These are phyloP conservation scores for Cytospora piceicola DNA, from an alignment of 2,329 filamentous ascomycete genomes.

Conservation along the genomic window DNA sequence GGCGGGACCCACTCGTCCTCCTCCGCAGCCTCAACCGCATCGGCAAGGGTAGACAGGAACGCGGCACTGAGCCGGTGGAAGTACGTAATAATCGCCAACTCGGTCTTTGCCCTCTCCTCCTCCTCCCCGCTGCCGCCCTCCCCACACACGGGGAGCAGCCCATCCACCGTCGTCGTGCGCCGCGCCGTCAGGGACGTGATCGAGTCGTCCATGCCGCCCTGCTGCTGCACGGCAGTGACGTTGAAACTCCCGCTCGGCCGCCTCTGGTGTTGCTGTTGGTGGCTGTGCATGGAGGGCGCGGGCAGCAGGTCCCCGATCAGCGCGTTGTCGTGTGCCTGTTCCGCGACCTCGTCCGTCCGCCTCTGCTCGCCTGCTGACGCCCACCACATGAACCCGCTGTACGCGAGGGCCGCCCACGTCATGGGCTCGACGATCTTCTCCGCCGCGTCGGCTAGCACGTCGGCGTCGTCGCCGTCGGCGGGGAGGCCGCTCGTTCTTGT, in stretches of 20 bases:
- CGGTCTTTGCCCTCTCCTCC: constrained; percentile 56
- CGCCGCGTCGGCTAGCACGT: constrained; percentile 49
- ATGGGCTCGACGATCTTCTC: constrained; percentile 64
- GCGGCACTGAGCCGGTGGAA: constrained; percentile 76
- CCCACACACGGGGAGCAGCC: constrained; percentile 29
- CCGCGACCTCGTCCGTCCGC: constrained; percentile 63
- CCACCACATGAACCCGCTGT: constrained; percentile 89
- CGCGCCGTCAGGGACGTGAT: constrained; percentile 49
- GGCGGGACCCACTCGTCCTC: constrained; percentile 42
- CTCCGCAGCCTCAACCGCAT: constrained; percentile 58
- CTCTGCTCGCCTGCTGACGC: constrained; percentile 78
- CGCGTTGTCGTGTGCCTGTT: constrained; percentile 56
- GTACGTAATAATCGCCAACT: constrained; percentile 77
- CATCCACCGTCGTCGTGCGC: constrained; percentile 33
- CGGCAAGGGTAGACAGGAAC: constrained; percentile 64
- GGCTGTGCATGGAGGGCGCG: constrained; percentile 34
- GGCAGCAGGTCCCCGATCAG: constrained; percentile 58
- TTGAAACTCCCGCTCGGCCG: constrained; percentile 31
- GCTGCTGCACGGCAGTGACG: constrained; percentile 36
- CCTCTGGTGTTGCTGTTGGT: constrained; percentile 27
- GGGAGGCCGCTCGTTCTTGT: constrained; percentile 30
- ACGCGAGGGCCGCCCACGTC: constrained; percentile 75
- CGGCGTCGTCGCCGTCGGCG: constrained; percentile 43
- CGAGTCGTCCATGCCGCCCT: constrained; percentile 47
- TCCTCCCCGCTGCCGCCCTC: constrained; percentile 40